Evolutionary conservation across 139 green algal species (phyloP), one percentile per base, ranked within the genome.

Genomic region (Trebouxia sp.): DNA sequence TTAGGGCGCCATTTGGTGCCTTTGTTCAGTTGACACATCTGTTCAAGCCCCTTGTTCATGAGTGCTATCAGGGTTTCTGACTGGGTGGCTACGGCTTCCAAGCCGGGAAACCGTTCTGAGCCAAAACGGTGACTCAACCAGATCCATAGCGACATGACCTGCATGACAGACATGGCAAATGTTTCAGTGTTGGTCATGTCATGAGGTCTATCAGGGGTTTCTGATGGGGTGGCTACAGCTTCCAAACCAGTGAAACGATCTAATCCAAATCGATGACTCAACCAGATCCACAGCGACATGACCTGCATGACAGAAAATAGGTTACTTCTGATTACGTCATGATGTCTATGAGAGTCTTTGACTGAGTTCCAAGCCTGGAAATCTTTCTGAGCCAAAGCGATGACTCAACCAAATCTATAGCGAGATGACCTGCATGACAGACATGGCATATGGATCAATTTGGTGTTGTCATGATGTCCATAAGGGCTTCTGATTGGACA

Each of bases 401-500:
- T 80, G 75, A 15, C 88, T 88, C 32, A 95, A 87, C 90, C 90
- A 95, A 38, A 92, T 53, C 83, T 84, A 95, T 15, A 91, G 75
- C 10, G 84, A 82, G 24, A 92, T 75, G 8, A 92, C 58, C 90
- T 93, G n/a, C n/a, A n/a, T n/a, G n/a, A n/a, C n/a, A n/a, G n/a
- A n/a, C n/a, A n/a, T n/a, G n/a, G n/a, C n/a, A n/a, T n/a, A n/a
- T n/a, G n/a, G n/a, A n/a, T n/a, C n/a, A n/a, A n/a, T n/a, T n/a
- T n/a, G n/a, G n/a, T n/a, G n/a, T n/a, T n/a, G n/a, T n/a, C n/a
- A n/a, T n/a, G n/a, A n/a, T n/a, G n/a, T n/a, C n/a, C n/a, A n/a
- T n/a, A n/a, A n/a, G n/a, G n/a, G n/a, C n/a, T n/a, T n/a, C n/a
- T n/a, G n/a, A n/a, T n/a, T n/a, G n/a, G n/a, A n/a, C n/a, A n/a